phyloP scores from a whole-genome alignment of 805 yeast species.

The Candida sakaeoensis region DNA sequence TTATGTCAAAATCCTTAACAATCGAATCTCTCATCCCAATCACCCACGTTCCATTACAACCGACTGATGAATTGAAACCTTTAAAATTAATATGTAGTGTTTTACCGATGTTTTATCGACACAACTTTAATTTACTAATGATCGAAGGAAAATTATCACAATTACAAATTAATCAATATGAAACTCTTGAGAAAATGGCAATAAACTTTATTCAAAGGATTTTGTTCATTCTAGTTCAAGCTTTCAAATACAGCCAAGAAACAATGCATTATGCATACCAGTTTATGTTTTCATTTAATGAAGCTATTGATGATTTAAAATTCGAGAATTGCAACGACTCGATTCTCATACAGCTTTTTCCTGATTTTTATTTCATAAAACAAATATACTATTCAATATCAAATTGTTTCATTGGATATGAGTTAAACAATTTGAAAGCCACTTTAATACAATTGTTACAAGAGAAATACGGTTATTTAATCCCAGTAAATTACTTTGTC shows the following conservation, averaged over 20 bases:
- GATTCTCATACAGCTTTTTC: background rate
- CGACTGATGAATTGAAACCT: background rate
- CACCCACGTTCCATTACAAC: background rate
- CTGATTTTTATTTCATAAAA: constrained; percentile 2
- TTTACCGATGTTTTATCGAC: constrained; percentile 1
- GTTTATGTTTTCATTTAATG: constrained; percentile 1
- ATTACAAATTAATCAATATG: background rate
- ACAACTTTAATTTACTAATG: background rate
- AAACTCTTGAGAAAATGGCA: background rate
- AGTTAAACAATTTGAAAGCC: background rate
- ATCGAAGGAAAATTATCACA: background rate
- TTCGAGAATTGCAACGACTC: background rate
- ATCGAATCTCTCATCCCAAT: constrained; percentile 1
- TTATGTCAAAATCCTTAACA: too few species aligned
- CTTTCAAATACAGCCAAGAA: constrained; percentile 1
- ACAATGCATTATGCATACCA: constrained; percentile 4
- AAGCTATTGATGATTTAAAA: background rate
- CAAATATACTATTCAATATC: constrained; percentile 1
- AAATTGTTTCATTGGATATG: background rate
- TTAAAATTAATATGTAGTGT: background rate
- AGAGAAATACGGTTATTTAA: constrained; percentile 1
- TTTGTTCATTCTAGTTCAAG: background rate
- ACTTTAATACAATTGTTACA: background rate
- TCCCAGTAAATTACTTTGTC: background rate
- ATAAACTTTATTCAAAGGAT: background rate